phyloP scores from a whole-genome alignment of 1,284 basidiomycete species.

The Clitocybe nebularis region DNA sequence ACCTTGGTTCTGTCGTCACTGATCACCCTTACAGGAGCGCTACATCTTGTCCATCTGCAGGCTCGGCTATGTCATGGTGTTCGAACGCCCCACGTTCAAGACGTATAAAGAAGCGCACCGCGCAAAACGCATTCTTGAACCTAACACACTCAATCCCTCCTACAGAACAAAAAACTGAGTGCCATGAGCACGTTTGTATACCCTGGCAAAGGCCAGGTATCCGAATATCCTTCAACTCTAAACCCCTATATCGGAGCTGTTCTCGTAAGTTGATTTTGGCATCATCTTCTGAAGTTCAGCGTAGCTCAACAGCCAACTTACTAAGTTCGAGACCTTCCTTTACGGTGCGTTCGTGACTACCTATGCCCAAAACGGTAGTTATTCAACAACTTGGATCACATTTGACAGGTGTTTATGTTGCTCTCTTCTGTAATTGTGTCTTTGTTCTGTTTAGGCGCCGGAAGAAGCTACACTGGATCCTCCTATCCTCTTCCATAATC shows the following conservation, averaged over 20 bases:
- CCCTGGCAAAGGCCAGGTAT: constrained; percentile 5
- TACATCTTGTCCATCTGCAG: neutral
- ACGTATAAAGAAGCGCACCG: neutral
- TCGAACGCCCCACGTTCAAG: neutral
- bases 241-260: constrained; percentile 24
- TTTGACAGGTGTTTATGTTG: constrained; percentile 21
- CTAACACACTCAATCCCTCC: neutral
- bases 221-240: constrained; percentile 15
- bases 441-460: constrained; percentile 16
- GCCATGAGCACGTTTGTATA: too few relatives aligned
- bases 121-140: neutral
- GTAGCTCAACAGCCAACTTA: neutral
- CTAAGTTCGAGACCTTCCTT: constrained; percentile 24
- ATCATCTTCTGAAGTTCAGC: neutral
- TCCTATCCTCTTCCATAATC: constrained; percentile 1
- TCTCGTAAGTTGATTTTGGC: constrained; percentile 16
- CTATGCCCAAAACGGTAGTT: constrained; percentile 1
- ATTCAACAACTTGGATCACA: constrained; percentile 1
- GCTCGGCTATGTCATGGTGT: neutral
- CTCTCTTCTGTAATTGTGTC: constrained; percentile 20
- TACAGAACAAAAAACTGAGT: neutral
- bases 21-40: neutral
- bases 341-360: constrained; percentile 15
- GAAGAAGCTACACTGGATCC: constrained; percentile 3
- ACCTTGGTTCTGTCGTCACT: too few relatives aligned